phyloP scores from a whole-genome alignment of 768 basidiomycete genomes.

The Calvatia gigantea region DNA sequence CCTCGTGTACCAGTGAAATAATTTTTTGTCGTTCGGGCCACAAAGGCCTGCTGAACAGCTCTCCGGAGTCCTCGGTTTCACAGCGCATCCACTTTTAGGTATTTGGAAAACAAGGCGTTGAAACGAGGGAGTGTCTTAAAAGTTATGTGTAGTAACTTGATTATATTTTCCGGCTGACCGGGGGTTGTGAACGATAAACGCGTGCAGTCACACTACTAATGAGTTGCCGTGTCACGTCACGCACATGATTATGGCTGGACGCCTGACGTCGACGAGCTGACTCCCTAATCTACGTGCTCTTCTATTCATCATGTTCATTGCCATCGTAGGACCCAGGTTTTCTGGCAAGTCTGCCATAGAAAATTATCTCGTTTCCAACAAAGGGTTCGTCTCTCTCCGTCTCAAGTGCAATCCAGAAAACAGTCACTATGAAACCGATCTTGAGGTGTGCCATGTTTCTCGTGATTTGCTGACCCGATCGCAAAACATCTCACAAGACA shows the following conservation, averaged over 20 bases:
- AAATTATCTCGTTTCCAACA: slow-evolving; percentile 53
- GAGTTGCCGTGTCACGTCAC: slow-evolving; percentile 1
- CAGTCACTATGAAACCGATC: neutral
- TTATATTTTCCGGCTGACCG: neutral
- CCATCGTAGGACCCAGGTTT: slow-evolving; percentile 58
- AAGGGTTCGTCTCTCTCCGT: slow-evolving; percentile 53
- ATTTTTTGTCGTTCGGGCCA: neutral
- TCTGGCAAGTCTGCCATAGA: slow-evolving; percentile 61
- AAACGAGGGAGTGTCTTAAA: too few relatives aligned
- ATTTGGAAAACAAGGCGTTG: neutral
- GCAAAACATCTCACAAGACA: slow-evolving; percentile 7
- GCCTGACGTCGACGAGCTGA: too few relatives aligned
- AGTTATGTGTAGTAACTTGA: neutral
- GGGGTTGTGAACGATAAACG: neutral
- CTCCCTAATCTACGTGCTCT: too few relatives aligned
- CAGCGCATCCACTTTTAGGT: neutral
- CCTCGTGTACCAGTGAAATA: neutral
- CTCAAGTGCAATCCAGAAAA: slow-evolving; percentile 22
- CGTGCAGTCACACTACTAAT: slow-evolving; percentile 14
- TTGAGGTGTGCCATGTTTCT: slow-evolving; percentile 3
- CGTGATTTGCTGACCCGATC: neutral
- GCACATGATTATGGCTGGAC: too few relatives aligned
- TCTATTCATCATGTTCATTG: slow-evolving; percentile 54
- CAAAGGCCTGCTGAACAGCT: slow-evolving; percentile 1
- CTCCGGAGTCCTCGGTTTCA: neutral